These are phyloP conservation scores for Dissophora globulifera DNA, from an alignment of 192 early-diverging fungal genomes.

Conservation along the genomic window DNA sequence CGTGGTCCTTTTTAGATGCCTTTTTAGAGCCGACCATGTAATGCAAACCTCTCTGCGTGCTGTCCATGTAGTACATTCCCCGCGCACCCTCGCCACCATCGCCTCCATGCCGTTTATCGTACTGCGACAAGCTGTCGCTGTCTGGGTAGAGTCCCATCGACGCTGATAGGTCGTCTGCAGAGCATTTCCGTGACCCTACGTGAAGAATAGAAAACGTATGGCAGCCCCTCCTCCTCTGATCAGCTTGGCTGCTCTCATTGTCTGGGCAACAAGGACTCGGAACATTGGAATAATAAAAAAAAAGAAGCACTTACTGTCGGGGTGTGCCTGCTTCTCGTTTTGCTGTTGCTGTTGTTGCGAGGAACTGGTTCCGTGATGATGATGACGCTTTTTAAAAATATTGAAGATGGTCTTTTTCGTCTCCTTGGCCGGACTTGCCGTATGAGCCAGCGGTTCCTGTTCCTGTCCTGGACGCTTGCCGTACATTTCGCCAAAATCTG, in stretches of 20 bases:
- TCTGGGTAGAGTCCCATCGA: constrained; percentile 28
- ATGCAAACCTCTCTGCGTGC: constrained; percentile 13
- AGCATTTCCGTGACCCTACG: constrained; percentile 35
- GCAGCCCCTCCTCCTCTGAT: too few relatives aligned
- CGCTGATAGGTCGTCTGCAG: constrained; percentile 26
- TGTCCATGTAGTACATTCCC: too few relatives aligned
- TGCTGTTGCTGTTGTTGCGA: constrained; percentile 6
- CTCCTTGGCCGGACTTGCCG: constrained; percentile 27
- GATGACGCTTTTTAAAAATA: constrained; percentile 31
- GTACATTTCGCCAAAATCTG: constrained; percentile 19
- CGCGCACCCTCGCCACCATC: constrained; percentile 29
- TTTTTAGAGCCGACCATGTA: constrained; percentile 29
- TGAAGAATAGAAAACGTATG: background rate
- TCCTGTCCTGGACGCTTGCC: constrained; percentile 19
- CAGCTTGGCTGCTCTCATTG: too few relatives aligned
- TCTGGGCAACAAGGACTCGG: background rate
- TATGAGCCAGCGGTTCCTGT: constrained; percentile 13
- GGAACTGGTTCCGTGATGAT: constrained; percentile 15
- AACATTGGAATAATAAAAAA: background rate
- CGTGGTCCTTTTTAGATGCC: constrained; percentile 11
- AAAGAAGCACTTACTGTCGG: constrained; percentile 6
- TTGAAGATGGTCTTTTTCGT: constrained; percentile 31
- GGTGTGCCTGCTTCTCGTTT: background rate
- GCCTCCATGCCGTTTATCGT: constrained; percentile 19
- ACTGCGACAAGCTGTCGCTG: constrained; percentile 1